Base-by-base conservation (phyloP, 768 basidiomycete genomes). In the Mycena polygramma region DNA sequence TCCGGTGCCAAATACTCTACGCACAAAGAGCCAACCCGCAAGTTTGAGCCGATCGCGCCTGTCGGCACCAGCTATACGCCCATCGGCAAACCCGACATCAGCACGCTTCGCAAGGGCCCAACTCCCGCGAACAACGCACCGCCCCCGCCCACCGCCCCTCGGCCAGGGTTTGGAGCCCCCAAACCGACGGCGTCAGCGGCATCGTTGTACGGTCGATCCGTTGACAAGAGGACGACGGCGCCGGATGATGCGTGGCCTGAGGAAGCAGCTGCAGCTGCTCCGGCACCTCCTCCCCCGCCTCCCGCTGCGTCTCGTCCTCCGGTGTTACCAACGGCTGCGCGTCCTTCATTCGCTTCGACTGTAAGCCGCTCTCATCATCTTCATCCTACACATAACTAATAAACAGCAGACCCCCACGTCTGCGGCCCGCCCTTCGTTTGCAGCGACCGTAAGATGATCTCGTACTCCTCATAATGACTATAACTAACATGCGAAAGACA, bases 1-100 rank as follows among this genome's bases (percentile, higher is more conserved):
- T 96, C 94, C 15, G 96, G 96, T n/a, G 90, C 95, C 0, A 94
- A 90, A 75, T 99, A 99, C 80, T 92, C 94, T 5, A 85, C 89
- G 1, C 95, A 96, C 75, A 91, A 92, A 57, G 94, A 96, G 75
- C 80, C 84, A n/a, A 79, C 92, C 0, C 90, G 92, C 66, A 91
- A 87, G 75, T 85, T 85, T 62, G 92, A 95, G 72, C 92, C 93
- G 7, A 96, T 97, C 73, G 88, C 92, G 0, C 93, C 95, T 20
- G 92, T 93, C 6, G 92, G 94, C 13, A 90, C 92, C 0, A 90
- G 79, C 74, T 94, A 95, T 79, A 90, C 84, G 2, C 94, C 94
- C 8, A 83, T 94, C 22, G 94, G 94, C 20, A 89, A 84, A 67
- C 87, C 90, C 4, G 92, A 95, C 75, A 93, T 95, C 22, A 82